Conservation (phyloP, 768 basidiomycete genomes). For the Tulasnella sp. region DNA sequence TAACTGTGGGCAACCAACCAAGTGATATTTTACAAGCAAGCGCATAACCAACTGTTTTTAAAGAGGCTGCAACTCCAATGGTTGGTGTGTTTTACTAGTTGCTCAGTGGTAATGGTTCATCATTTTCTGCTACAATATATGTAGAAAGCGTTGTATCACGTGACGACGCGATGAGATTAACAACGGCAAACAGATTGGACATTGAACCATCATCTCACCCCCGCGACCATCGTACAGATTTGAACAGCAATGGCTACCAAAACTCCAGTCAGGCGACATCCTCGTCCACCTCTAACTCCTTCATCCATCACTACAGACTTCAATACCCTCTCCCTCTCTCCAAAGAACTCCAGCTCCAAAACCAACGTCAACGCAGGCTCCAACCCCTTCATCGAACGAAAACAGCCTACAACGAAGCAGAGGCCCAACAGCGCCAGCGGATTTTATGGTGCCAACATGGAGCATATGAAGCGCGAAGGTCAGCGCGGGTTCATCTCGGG, state of each 20-base stretch:
- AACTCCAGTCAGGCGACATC: constrained; percentile 4
- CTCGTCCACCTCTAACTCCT: constrained; percentile 7
- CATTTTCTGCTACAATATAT: no score
- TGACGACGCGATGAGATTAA: no score
- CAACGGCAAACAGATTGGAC: no score
- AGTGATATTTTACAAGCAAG: no score
- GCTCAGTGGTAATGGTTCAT: no score
- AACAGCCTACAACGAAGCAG: neutral
- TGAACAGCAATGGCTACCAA: neutral
- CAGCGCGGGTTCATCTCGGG: constrained; percentile 63
- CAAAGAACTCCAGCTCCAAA: neutral
- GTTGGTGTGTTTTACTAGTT: no score
- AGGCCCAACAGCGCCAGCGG: neutral
- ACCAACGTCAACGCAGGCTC: neutral
- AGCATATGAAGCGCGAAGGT: constrained; percentile 31
- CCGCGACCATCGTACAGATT: neutral
- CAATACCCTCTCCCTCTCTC: constrained; percentile 5
- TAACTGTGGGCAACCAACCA: no score
- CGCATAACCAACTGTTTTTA: no score
- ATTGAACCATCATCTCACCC: no score
- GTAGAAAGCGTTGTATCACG: no score
- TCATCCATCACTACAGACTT: neutral
- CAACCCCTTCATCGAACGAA: constrained; percentile 11
- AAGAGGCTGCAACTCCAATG: no score
- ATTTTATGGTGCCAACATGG: neutral